phyloP scores from a whole-genome alignment of 192 early-diverging fungal species.

The Gaertneriomyces sp. region DNA sequence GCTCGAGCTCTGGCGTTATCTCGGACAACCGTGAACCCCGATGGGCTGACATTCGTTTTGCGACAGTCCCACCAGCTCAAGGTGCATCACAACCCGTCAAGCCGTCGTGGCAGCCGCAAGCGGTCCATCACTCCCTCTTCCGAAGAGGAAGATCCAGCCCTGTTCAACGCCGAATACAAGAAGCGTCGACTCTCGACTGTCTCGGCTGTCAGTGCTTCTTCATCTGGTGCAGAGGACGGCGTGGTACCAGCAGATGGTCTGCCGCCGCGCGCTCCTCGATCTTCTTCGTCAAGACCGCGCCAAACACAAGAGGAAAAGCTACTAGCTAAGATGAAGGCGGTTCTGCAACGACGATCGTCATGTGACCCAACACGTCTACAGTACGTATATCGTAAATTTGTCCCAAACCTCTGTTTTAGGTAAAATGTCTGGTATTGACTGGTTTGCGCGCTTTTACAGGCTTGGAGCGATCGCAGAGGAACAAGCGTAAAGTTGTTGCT shows the following conservation, averaged over 20 bases:
- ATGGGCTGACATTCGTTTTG: background rate
- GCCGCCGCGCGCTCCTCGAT: background rate
- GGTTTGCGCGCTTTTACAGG: too few species aligned
- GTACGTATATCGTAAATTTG: too few species aligned
- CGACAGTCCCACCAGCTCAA: conserved; percentile 21
- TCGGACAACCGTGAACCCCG: background rate
- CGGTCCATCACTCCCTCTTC: conserved; percentile 7
- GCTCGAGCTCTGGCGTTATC: background rate
- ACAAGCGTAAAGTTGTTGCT: too few species aligned
- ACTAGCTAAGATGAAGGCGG: conserved; percentile 18
- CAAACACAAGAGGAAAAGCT: conserved; percentile 15
- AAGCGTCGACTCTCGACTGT: background rate
- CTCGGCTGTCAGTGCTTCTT: background rate
- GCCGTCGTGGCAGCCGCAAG: conserved; percentile 1
- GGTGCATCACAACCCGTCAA: conserved; percentile 11
- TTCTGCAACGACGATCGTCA: conserved; percentile 7
- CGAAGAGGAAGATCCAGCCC: conserved; percentile 13
- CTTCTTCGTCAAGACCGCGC: background rate
- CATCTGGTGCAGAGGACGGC: background rate
- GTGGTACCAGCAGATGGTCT: background rate
- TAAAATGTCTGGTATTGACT: too few species aligned
- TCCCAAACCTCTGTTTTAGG: too few species aligned
- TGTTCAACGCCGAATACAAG: background rate
- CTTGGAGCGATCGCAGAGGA: too few species aligned
- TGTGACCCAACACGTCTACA: background rate